Evolutionary conservation across 768 basidiomycete genomes (phyloP).

Genomic region (Goffeauzyma gilvescens): DNA sequence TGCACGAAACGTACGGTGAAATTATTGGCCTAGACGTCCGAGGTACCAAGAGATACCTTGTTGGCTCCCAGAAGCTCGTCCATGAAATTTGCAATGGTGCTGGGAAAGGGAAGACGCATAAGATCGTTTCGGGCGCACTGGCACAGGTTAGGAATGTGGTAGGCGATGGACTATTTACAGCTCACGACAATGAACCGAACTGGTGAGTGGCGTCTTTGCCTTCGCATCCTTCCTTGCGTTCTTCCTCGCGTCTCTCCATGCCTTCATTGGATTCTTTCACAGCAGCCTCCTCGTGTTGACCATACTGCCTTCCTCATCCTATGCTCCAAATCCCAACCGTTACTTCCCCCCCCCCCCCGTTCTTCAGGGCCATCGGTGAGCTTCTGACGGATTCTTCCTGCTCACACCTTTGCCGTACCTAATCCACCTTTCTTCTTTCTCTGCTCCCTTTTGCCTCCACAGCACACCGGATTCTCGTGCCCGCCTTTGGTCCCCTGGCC

Average conservation of each 20-base stretch:
- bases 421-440: too few species aligned
- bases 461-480: conserved; percentile 33
- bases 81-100: conserved; percentile 37
- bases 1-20: conserved; percentile 32
- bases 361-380: too few species aligned
- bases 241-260: too few species aligned
- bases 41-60: conserved; percentile 27
- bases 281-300: too few species aligned
- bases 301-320: too few species aligned
- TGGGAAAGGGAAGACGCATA: conserved; percentile 36
- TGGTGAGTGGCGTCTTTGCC: too few species aligned
- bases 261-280: too few species aligned
- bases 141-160: conserved; percentile 32
- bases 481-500: conserved; percentile 35
- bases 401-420: background rate
- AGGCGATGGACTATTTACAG: conserved; percentile 33
- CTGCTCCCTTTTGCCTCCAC: conserved; percentile 4
- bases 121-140: conserved; percentile 32
- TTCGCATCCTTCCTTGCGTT: too few species aligned
- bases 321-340: too few species aligned
- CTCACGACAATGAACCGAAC: conserved; percentile 36
- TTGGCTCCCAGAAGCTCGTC: conserved; percentile 33
- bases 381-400: conserved; percentile 33
- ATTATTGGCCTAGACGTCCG: conserved; percentile 35
- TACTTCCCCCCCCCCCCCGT: too few species aligned